A percentile compares a stretch with the other conserved stretches of the same genome.
Conservation (phyloP, 2,329 filamentous ascomycete genomes). For the Neonectria neomacrospora region DNA sequence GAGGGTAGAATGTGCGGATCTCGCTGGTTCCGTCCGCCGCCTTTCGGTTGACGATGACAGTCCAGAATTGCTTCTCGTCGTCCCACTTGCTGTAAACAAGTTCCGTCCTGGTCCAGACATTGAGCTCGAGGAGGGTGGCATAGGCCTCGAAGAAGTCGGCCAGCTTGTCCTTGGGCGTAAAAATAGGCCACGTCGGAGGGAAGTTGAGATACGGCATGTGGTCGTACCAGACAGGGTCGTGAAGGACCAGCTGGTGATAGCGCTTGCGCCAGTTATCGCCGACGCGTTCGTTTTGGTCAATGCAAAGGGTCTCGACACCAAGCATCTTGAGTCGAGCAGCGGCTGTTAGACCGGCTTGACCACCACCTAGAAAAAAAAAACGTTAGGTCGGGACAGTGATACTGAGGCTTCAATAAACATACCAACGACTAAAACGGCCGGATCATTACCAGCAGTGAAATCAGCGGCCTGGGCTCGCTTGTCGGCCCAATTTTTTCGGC, state of each 20-base stretch:
- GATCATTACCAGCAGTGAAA: constrained; percentile 60
- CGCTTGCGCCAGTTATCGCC: constrained; percentile 73
- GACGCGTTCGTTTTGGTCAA: constrained; percentile 67
- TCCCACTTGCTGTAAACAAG: constrained; percentile 62
- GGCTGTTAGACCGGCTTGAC: constrained; percentile 68
- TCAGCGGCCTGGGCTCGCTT: constrained; percentile 59
- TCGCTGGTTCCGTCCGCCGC: constrained; percentile 60
- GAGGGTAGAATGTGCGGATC: constrained; percentile 67
- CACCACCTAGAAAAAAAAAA: constrained; percentile 58
- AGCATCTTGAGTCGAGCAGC: constrained; percentile 70
- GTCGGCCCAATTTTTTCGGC: constrained; percentile 70
- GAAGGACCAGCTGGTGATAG: constrained; percentile 73
- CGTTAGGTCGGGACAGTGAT: background rate
- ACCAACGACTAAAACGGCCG: constrained; percentile 71
- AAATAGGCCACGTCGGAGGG: constrained; percentile 73
- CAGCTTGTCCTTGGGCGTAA: constrained; percentile 78
- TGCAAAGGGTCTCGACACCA: constrained; percentile 64
- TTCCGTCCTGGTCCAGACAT: constrained; percentile 70
- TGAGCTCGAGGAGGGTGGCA: constrained; percentile 72
- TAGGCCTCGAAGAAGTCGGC: constrained; percentile 76
- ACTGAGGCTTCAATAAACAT: constrained; percentile 34
- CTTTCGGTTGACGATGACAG: constrained; percentile 62
- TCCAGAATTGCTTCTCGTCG: constrained; percentile 63
- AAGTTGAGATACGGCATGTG: constrained; percentile 74
- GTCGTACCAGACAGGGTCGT: constrained; percentile 72